A percentile compares a stretch with the other conserved stretches of the same genome.
phyloP scores from a whole-genome alignment of 495 filamentous ascomycete species.

The Halenospora varia region DNA sequence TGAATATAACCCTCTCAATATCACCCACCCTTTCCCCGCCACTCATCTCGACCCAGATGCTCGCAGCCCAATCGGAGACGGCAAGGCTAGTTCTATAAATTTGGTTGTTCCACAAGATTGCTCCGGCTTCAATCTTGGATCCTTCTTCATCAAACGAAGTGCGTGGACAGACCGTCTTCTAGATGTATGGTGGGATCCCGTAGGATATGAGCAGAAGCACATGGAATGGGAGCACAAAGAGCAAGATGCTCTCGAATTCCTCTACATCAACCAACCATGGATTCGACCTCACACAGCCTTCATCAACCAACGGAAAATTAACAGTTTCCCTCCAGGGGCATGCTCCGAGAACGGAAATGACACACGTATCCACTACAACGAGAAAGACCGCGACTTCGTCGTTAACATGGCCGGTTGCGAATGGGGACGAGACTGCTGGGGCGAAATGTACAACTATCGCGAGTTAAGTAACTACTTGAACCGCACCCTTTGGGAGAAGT shows the following conservation, averaged over 20 bases:
- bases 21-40: slow-evolving; percentile 73
- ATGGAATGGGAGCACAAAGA: slow-evolving; percentile 99
- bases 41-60: slow-evolving; percentile 69
- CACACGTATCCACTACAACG: slow-evolving; percentile 75
- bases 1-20: slow-evolving; percentile 90
- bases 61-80: slow-evolving; percentile 70
- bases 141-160: slow-evolving; percentile 84
- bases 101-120: slow-evolving; percentile 92
- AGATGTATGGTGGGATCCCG: slow-evolving; percentile 98
- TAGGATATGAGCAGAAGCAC: slow-evolving; percentile 96
- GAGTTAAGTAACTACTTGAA: slow-evolving; percentile 85
- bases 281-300: slow-evolving; percentile 85
- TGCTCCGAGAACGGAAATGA: slow-evolving; percentile 77
- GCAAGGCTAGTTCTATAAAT: slow-evolving; percentile 69
- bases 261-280: slow-evolving; percentile 92
- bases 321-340: slow-evolving; percentile 87
- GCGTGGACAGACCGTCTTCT: slow-evolving; percentile 88
- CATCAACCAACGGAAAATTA: slow-evolving; percentile 86
- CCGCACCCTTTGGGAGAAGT: slow-evolving; percentile 71
- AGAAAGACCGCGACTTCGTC: slow-evolving; percentile 85
- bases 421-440: slow-evolving; percentile 96
- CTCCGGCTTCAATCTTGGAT: slow-evolving; percentile 92
- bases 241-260: slow-evolving; percentile 88
- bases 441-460: slow-evolving; percentile 91
- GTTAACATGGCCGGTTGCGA: slow-evolving; percentile 99